phyloP scores from a whole-genome alignment of 1,284 basidiomycete genomes.

The Lentinula novae-zelandiae region DNA sequence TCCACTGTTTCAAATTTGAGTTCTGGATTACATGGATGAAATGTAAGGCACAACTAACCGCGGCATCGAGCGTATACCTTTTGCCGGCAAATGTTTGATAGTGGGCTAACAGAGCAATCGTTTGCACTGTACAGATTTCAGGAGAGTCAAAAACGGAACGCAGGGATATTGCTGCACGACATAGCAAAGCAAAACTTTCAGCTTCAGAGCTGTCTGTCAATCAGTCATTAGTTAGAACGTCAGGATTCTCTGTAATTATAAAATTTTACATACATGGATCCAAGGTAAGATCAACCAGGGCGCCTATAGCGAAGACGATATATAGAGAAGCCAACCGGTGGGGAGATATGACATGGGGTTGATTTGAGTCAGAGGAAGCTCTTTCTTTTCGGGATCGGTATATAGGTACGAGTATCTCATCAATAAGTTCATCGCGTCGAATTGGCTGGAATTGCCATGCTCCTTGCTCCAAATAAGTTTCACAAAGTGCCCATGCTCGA shows the following conservation, averaged over 20 bases:
- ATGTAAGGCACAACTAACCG: slow-evolving; percentile 23
- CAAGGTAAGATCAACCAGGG: slow-evolving; percentile 60
- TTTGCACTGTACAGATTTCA: slow-evolving; percentile 58
- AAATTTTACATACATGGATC: slow-evolving; percentile 40
- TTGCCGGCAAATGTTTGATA: slow-evolving; percentile 54
- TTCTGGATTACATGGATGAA: background rate
- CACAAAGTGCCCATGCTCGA: slow-evolving; percentile 61
- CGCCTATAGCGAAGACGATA: slow-evolving; percentile 56
- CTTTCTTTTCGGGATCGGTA: slow-evolving; percentile 51
- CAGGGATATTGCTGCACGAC: slow-evolving; percentile 51
- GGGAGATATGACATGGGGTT: slow-evolving; percentile 33
- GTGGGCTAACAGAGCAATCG: slow-evolving; percentile 48
- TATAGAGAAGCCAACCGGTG: slow-evolving; percentile 57
- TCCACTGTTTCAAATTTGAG: slow-evolving; percentile 33
- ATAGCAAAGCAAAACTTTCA: slow-evolving; percentile 55
- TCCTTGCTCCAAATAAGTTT: slow-evolving; percentile 63
- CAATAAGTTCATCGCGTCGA: slow-evolving; percentile 60
- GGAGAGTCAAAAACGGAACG: slow-evolving; percentile 63
- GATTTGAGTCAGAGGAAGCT: slow-evolving; percentile 23
- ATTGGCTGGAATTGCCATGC: slow-evolving; percentile 60
- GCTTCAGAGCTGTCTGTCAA: slow-evolving; percentile 49
- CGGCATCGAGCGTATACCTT: slow-evolving; percentile 48
- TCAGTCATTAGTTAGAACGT: background rate
- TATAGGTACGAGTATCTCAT: slow-evolving; percentile 56
- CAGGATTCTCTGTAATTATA: background rate